Evolutionary conservation across 2,329 filamentous ascomycete species (phyloP).

Genomic region (Cordyceps farinosa): DNA sequence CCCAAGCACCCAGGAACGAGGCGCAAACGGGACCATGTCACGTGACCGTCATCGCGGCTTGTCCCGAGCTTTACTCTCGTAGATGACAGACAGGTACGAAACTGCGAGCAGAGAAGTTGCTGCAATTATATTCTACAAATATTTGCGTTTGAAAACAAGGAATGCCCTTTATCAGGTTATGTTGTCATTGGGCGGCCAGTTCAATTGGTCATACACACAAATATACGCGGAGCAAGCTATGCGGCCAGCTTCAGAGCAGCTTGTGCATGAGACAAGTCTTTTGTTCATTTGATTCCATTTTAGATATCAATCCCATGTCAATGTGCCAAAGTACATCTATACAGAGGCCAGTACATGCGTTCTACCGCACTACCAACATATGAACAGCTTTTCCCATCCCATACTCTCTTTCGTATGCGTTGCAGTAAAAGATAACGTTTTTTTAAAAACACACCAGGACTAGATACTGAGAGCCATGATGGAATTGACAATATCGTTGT

Average conservation of each 20-base stretch:
- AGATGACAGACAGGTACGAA: not conserved
- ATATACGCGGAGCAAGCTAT: not conserved
- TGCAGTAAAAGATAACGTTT: conserved; percentile 14
- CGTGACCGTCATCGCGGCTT: conserved; percentile 17
- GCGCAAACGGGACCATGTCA: conserved; percentile 15
- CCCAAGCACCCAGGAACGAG: conserved; percentile 26
- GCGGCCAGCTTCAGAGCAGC: not conserved
- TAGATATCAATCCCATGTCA: conserved; percentile 12
- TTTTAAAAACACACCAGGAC: conserved; percentile 20
- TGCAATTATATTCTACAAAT: not conserved
- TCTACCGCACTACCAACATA: conserved; percentile 16
- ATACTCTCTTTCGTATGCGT: conserved; percentile 12
- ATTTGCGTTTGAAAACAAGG: not conserved
- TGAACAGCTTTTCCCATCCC: conserved; percentile 18
- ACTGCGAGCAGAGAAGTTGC: not conserved
- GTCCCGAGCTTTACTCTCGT: conserved; percentile 2
- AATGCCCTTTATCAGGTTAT: too few relatives aligned
- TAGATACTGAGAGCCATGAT: conserved; percentile 97
- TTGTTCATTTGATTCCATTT: conserved; percentile 18
- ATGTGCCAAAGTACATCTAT: conserved; percentile 9
- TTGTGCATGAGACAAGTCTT: not conserved
- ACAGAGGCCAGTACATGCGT: conserved; percentile 15
- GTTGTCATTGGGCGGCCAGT: too few relatives aligned
- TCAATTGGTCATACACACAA: not conserved
- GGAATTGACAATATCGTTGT: conserved; percentile 99